A percentile compares a stretch with the other conserved stretches of the same genome.
Conservation (phyloP, 2,329 filamentous ascomycete species). For the Tolypocladium album region DNA sequence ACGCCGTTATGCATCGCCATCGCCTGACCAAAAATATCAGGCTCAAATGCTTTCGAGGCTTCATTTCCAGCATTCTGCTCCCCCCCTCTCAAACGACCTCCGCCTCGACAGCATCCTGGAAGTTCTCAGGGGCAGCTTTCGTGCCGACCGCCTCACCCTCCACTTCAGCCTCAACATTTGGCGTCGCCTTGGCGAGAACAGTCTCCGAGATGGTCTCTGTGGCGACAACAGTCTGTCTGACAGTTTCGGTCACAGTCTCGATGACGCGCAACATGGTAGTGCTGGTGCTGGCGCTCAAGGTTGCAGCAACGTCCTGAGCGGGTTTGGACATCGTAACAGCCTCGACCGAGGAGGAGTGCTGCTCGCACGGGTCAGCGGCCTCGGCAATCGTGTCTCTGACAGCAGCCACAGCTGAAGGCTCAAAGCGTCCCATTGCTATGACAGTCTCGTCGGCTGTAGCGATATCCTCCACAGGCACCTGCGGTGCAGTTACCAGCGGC, state of each 20-base stretch:
- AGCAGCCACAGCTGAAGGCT: not conserved
- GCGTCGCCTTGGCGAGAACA: not conserved
- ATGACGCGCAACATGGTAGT: slow-evolving; percentile 1
- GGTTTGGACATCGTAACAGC: not conserved
- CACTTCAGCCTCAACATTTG: not conserved
- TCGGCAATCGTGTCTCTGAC: not conserved
- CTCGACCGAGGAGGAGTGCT: slow-evolving; percentile 6
- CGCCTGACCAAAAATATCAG: not conserved
- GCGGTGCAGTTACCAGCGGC: not conserved
- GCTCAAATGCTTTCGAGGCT: not conserved
- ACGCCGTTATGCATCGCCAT: not conserved
- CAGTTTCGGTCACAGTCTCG: slow-evolving; percentile 17
- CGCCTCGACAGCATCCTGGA: not conserved
- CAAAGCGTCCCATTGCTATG: not conserved
- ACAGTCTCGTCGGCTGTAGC: not conserved
- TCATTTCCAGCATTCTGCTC: too few species aligned
- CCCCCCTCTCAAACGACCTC: not conserved
- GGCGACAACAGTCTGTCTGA: slow-evolving; percentile 21
- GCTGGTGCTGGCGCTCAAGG: not conserved
- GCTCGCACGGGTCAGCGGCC: slow-evolving; percentile 11
- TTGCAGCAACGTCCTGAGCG: not conserved
- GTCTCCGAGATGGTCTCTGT: slow-evolving; percentile 6
- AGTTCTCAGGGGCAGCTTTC: not conserved
- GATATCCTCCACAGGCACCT: not conserved
- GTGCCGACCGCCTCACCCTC: not conserved